phyloP scores from a whole-genome alignment of 2,329 filamentous ascomycete genomes.

The Pseudocercospora macadamiae region DNA sequence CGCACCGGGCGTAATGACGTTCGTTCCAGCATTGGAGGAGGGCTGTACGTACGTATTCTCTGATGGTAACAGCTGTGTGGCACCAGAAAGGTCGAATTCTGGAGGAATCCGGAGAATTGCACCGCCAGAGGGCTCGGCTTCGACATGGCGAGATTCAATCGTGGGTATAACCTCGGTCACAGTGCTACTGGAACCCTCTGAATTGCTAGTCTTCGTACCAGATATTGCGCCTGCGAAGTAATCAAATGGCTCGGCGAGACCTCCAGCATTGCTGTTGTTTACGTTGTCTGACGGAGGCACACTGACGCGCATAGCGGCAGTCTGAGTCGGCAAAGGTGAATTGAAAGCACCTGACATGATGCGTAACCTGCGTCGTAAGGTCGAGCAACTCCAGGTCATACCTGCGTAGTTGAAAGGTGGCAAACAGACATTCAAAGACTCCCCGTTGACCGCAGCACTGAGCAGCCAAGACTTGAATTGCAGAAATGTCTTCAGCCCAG shows the following conservation, averaged over 20 bases:
- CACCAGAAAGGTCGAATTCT: conserved; percentile 25
- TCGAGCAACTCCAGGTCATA: conserved; percentile 71
- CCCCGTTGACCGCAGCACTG: conserved; percentile 56
- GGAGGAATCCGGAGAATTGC: conserved; percentile 9
- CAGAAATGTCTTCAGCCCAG: conserved; percentile 53
- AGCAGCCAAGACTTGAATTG: conserved; percentile 73
- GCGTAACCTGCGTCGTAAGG: conserved; percentile 68
- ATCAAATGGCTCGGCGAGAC: conserved; percentile 29
- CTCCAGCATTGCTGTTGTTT: not conserved
- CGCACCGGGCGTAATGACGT: conserved; percentile 20
- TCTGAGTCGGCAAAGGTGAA: conserved; percentile 23
- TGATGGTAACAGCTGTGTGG: conserved; percentile 29
- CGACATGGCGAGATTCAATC: conserved; percentile 24
- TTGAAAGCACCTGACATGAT: conserved; percentile 62
- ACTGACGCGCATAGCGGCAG: conserved; percentile 33
- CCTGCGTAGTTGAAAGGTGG: conserved; percentile 65
- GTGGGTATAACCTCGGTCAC: conserved; percentile 29
- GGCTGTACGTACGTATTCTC: conserved; percentile 32
- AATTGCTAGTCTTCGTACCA: conserved; percentile 9
- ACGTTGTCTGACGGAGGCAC: conserved; percentile 20
- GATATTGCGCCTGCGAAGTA: conserved; percentile 32
- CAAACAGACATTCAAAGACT: conserved; percentile 56
- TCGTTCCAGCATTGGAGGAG: conserved; percentile 12
- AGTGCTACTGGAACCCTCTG: conserved; percentile 17
- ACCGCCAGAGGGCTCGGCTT: not conserved